Conservation (phyloP, 495 filamentous ascomycete genomes). For the Bathelium albidoporum region DNA sequence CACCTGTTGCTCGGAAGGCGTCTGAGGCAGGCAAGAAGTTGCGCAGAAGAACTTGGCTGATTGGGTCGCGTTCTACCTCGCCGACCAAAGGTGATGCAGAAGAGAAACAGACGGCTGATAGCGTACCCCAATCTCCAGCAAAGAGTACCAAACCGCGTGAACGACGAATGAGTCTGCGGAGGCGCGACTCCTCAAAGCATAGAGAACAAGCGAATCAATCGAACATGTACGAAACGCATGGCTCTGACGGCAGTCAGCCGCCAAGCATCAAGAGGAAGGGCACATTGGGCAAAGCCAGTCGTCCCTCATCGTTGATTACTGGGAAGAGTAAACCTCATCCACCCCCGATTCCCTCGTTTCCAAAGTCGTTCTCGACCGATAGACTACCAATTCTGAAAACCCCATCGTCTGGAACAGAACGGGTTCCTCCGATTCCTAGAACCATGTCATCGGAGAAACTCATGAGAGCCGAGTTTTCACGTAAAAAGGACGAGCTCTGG, state of each 20-base stretch:
- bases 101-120: background rate
- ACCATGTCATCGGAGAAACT: constrained; percentile 33
- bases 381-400: constrained; percentile 38
- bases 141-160: background rate
- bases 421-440: constrained; percentile 43
- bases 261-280: background rate
- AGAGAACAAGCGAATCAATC: background rate
- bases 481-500: constrained; percentile 84
- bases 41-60: background rate
- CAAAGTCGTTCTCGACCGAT: constrained; percentile 49
- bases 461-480: constrained; percentile 31
- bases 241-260: background rate
- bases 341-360: constrained; percentile 39
- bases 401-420: constrained; percentile 37
- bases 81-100: constrained; percentile 1
- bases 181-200: background rate
- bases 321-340: background rate
- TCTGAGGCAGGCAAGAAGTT: background rate
- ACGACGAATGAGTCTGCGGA: background rate
- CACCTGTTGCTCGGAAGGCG: background rate
- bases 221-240: background rate
- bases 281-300: background rate
- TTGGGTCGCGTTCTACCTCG: background rate
- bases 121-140: background rate
- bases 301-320: background rate